Evolutionary conservation across 225 moss, liverwort and hornwort species (phyloP), one percentile per base, ranked within the genome.

Genomic region (Sphagnum tenellum): DNA sequence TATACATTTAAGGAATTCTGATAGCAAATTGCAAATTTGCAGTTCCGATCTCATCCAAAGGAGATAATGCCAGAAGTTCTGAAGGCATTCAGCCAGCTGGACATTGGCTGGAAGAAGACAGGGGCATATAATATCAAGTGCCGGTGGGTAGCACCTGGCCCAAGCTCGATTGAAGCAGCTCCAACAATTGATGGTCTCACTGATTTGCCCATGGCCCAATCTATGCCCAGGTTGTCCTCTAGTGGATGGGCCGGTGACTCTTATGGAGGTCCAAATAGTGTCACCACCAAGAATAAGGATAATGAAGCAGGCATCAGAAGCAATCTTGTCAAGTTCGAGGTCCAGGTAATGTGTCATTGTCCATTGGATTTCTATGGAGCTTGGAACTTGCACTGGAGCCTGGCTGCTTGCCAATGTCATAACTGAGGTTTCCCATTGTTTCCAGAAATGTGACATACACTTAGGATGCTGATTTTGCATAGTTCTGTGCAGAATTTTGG

Each of bases 41-140:
- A 95, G 94, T 95, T 80, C 61, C 88, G 88, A 73, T 75, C 81
- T 54, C 77, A 89, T 71, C 94, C 91, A 47, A 79, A 79, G 67
- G 94, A 95, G 60, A 89, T 95, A 8, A 91, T 95, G 82, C 65
- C 83, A 71, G 91, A 89, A 75, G 82, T 91, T 50, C 71, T 84
- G 54, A 89, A 82, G 75, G 65, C 78, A 8, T 82, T 95, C 61
- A 82, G 74, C 50, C 82, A 78, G 64, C 75, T 95, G 69, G 89
- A 88, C 61, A 90, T 95, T 58, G 82, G 85, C 62, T 95, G 91
- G 94, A 95, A 95, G 71, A 91, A 88, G 62, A 47, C 82, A 5
- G 82, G 89, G 49, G 78, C 84, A 8, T 95, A 91, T 65, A 86
- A 76, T 55, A 72, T 91, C 44, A 95, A 95, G 64, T 95, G 94